phyloP scores from a whole-genome alignment of 2,329 filamentous ascomycete genomes.

The Hypoxylon sp. region DNA sequence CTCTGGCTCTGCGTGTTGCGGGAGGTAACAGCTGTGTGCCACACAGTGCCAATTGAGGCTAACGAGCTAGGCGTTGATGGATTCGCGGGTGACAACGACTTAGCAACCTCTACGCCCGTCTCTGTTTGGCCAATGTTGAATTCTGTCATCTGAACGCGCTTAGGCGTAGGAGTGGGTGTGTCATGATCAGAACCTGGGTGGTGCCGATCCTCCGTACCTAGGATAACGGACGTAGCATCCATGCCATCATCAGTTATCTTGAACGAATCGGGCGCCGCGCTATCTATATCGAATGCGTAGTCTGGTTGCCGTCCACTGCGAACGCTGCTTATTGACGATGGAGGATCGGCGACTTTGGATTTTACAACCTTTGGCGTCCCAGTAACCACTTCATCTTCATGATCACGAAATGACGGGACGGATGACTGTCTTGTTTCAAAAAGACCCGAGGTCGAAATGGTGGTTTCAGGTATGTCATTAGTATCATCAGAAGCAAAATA shows the following conservation, averaged over 20 bases:
- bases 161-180: slow-evolving; percentile 34
- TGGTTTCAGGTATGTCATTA: slow-evolving; percentile 5
- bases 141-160: slow-evolving; percentile 8
- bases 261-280: slow-evolving; percentile 45
- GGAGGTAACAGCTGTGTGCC: slow-evolving; percentile 55
- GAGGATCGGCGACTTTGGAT: slow-evolving; percentile 48
- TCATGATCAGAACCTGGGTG: slow-evolving; percentile 19
- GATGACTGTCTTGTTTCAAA: slow-evolving; percentile 34
- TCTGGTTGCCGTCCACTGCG: slow-evolving; percentile 64
- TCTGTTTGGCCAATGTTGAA: not conserved
- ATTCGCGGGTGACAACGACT: slow-evolving; percentile 15
- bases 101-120: not conserved
- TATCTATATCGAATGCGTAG: slow-evolving; percentile 54
- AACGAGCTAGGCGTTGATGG: slow-evolving; percentile 39
- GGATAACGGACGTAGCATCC: slow-evolving; percentile 20
- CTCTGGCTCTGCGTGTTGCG: slow-evolving; percentile 52
- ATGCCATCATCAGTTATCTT: slow-evolving; percentile 33
- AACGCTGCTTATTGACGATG: slow-evolving; percentile 57
- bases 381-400: slow-evolving; percentile 39
- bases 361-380: slow-evolving; percentile 48
- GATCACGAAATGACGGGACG: slow-evolving; percentile 32
- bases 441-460: slow-evolving; percentile 6
- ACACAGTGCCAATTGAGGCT: slow-evolving; percentile 53
- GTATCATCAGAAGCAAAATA: slow-evolving; percentile 2
- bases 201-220: slow-evolving; percentile 18